Conservation (phyloP, 352 stramenopile genomes). For the Phytophthora syringae region DNA sequence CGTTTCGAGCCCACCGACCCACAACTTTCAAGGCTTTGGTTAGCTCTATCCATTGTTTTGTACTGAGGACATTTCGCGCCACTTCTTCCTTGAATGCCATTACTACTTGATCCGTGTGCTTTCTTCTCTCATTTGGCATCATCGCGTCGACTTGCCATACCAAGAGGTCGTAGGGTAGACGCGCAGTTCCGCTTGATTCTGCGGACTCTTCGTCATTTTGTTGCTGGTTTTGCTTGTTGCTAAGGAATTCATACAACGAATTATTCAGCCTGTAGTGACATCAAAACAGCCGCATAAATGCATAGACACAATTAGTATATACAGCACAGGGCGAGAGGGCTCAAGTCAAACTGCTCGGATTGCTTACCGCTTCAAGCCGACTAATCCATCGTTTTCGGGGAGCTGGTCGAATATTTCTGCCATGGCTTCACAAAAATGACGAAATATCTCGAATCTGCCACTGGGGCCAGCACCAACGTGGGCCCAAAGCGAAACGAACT, state of each 20-base stretch:
- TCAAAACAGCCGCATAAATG: not conserved
- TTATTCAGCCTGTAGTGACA: not conserved
- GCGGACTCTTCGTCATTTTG: not conserved
- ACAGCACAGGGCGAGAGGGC: not conserved
- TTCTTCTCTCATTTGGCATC: not conserved
- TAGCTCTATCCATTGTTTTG: not conserved
- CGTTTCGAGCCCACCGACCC: slow-evolving; percentile 1
- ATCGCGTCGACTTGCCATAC: slow-evolving; percentile 5
- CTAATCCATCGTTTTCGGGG: not conserved
- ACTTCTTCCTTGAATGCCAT: slow-evolving; percentile 1
- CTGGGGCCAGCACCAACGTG: too few species aligned
- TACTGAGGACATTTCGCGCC: not conserved
- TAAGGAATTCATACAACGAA: not conserved
- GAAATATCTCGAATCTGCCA: too few species aligned
- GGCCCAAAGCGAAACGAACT: too few species aligned
- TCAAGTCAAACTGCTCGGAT: not conserved
- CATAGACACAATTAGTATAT: not conserved
- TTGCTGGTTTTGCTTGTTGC: not conserved
- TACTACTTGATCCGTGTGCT: slow-evolving; percentile 9
- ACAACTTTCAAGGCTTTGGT: slow-evolving; percentile 6
- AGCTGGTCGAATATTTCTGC: too few species aligned
- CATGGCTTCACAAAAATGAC: too few species aligned
- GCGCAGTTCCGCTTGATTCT: not conserved
- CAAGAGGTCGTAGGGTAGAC: slow-evolving; percentile 4
- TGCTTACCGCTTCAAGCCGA: not conserved